phyloP scores from a whole-genome alignment of 1,284 basidiomycete species.

The Rhodofomes roseus region DNA sequence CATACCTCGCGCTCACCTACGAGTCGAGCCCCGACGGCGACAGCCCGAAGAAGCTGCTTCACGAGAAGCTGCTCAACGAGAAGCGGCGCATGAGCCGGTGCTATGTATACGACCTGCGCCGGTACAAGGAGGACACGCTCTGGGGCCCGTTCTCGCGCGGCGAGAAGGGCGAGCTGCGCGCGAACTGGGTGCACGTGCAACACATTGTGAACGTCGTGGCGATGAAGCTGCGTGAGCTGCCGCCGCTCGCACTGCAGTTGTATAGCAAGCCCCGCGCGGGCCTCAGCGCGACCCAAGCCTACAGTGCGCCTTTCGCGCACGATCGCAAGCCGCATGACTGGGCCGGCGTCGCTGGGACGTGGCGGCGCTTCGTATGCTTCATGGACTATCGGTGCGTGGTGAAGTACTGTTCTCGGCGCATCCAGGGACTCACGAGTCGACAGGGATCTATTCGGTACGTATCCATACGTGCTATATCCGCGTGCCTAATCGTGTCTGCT shows the following conservation, averaged over 20 bases:
- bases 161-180: constrained; percentile 22
- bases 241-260: constrained; percentile 30
- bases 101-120: constrained; percentile 61
- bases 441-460: constrained; percentile 20
- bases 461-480: constrained; percentile 36
- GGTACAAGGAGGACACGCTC: constrained; percentile 43
- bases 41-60: constrained; percentile 25
- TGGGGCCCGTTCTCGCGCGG: constrained; percentile 53
- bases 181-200: constrained; percentile 62
- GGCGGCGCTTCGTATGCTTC: constrained; percentile 67
- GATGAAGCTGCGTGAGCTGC: constrained; percentile 52
- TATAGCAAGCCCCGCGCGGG: constrained; percentile 43
- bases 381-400: constrained; percentile 65
- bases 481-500: not conserved
- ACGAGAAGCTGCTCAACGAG: too few species aligned
- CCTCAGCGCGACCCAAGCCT: constrained; percentile 45
- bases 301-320: constrained; percentile 43
- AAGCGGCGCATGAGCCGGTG: constrained; percentile 46
- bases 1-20: constrained; percentile 41
- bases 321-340: constrained; percentile 44
- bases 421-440: not conserved
- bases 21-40: constrained; percentile 18
- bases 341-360: constrained; percentile 68
- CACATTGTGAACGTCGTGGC: constrained; percentile 55
- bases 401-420: not conserved